Base-by-base conservation (phyloP, 331 rosid species). In the Quercus phellos region DNA sequence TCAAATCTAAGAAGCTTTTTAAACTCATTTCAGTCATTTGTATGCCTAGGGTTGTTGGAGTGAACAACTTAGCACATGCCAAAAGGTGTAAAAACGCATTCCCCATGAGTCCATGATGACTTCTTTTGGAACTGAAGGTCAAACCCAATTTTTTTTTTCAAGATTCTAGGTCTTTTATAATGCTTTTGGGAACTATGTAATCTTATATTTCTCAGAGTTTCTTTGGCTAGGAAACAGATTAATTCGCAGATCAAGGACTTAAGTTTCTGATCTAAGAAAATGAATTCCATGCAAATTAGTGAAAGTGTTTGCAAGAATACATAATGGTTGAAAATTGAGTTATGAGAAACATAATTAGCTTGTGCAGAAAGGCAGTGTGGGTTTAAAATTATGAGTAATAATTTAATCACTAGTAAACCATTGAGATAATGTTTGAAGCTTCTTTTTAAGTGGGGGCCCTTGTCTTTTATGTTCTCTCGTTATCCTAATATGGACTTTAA, bases 41-140 rank as follows among this genome's bases (percentile, higher is more conserved):
- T 4, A 53, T 73, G 80, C 77, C 77, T 59, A 34, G 63, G 66
- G 75, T 56, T 72, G 26, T 64, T 76, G 59, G 76, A 59, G 32
- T 35, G 17, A 68, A 43, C 73, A 16, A 55, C 16, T 30, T 78
- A 24, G 58, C 78, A 53, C 74, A 38, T 67, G 75, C 76, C 43
- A 55, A 70, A 38, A 46, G 55, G 55, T 29, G 51, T 43, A 26
- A 5, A 75, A 67, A 75, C 38, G 72, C 76, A 69, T 68, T 30
- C 72, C 73, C 66, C 68, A 55, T 80, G 66, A 68, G 13, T 8
- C 75, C 75, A 68, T 16, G 21, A 58, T 46, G 32, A 17, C 13
- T 22, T 16, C 67, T 50, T 32, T 73, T 68, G 79, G 42, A 43
- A 35, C 55, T 6, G 51, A 2, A 58, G 72, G 82, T 73, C 85